phyloP scores from a whole-genome alignment of 768 basidiomycete genomes.

The Coprinopsis sp. region DNA sequence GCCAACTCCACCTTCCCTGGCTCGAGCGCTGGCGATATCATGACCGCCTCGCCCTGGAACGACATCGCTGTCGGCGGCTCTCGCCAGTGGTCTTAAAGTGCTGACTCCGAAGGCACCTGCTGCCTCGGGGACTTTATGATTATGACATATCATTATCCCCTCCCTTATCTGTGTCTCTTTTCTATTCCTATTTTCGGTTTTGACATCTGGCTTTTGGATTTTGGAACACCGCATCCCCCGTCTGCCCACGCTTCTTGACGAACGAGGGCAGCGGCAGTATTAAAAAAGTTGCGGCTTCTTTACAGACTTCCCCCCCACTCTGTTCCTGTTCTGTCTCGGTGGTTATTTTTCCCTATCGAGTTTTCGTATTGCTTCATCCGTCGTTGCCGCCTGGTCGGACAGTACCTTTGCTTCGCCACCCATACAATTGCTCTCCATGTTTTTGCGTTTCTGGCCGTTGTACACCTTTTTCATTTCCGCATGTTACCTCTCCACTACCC shows the following conservation, averaged over 20 bases:
- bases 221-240: not conserved
- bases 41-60: conserved; percentile 56
- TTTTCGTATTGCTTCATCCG: not conserved
- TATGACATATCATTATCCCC: conserved; percentile 1
- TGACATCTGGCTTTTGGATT: not conserved
- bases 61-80: conserved; percentile 43
- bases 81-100: not conserved
- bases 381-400: conserved; percentile 20
- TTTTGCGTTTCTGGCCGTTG: not conserved
- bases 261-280: no score
- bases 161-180: not conserved
- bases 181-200: not conserved
- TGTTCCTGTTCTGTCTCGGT: not conserved
- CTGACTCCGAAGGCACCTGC: no score
- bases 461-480: not conserved
- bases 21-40: conserved; percentile 50
- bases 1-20: conserved; percentile 47
- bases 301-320: not conserved
- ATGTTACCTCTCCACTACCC: not conserved
- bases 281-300: not conserved
- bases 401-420: conserved; percentile 27
- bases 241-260: no score
- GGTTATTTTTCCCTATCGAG: not conserved
- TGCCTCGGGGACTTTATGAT: no score
- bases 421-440: not conserved